These are phyloP conservation scores for Fusarium chuoi DNA, from an alignment of 2,329 filamentous ascomycete species.

Conservation along the genomic window DNA sequence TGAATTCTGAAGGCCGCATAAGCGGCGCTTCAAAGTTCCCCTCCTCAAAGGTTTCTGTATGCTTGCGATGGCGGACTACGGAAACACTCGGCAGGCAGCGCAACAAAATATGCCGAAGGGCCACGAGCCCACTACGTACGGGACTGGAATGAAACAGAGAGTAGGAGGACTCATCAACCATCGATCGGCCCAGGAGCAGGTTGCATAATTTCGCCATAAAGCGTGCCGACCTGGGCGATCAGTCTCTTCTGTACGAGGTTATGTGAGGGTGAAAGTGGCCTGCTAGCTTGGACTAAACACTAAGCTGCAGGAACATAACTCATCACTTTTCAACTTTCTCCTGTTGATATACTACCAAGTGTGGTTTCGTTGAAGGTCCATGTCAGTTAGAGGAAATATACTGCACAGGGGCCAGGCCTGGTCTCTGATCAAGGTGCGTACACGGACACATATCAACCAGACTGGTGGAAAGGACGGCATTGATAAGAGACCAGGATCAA, in stretches of 20 bases:
- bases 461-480: constrained; percentile 18
- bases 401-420: constrained; percentile 2
- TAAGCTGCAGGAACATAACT: constrained; percentile 34
- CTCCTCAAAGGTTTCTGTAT: constrained; percentile 8
- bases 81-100: constrained; percentile 24
- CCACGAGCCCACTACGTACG: neutral
- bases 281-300: constrained; percentile 16
- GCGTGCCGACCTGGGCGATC: constrained; percentile 22
- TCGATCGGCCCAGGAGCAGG: constrained; percentile 25
- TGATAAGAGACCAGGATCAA: constrained; percentile 28
- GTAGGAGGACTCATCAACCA: constrained; percentile 32
- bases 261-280: constrained; percentile 13
- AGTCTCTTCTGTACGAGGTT: constrained; percentile 8
- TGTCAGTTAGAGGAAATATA: constrained; percentile 11
- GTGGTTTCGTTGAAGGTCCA: constrained; percentile 15
- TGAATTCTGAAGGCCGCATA: constrained; percentile 46
- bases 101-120: constrained; percentile 18
- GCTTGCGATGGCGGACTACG: constrained; percentile 26
- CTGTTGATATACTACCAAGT: constrained; percentile 4
- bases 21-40: constrained; percentile 39
- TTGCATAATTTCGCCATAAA: constrained; percentile 24
- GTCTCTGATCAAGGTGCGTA: constrained; percentile 2
- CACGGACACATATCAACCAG: constrained; percentile 1
- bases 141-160: constrained; percentile 27
- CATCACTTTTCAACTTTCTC: constrained; percentile 35